A percentile compares a stretch with the other conserved stretches of the same genome.
Conservation (phyloP, 2,329 filamentous ascomycete species). For the Fusarium phyllophilum region DNA sequence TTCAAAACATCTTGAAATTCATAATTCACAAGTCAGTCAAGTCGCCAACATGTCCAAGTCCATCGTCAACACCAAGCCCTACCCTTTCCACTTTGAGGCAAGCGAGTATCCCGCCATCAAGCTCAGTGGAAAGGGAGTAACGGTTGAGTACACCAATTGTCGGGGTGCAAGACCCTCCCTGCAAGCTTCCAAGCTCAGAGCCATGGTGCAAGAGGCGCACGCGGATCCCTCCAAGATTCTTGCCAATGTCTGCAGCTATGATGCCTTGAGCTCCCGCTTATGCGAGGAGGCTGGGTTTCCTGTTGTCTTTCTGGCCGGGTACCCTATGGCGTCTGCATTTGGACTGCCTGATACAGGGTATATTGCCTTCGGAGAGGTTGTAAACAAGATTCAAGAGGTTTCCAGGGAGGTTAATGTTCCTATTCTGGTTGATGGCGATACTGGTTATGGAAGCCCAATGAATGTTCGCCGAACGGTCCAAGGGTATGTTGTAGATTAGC, state of each 20-base stretch:
- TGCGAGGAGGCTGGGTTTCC: slow-evolving; percentile 59
- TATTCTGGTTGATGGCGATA: slow-evolving; percentile 58
- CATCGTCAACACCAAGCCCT: slow-evolving; percentile 10
- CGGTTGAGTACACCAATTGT: slow-evolving; percentile 40
- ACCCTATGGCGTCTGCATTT: slow-evolving; percentile 52
- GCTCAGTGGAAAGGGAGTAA: slow-evolving; percentile 5
- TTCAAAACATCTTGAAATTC: too few relatives aligned
- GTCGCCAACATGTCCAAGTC: slow-evolving; percentile 24
- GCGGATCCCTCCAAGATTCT: slow-evolving; percentile 55
- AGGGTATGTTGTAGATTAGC: neutral
- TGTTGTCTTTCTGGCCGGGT: slow-evolving; percentile 55
- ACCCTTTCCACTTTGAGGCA: slow-evolving; percentile 19
- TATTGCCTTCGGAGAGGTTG: slow-evolving; percentile 59
- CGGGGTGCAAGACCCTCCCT: slow-evolving; percentile 51
- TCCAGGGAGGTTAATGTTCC: slow-evolving; percentile 52
- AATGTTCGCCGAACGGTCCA: slow-evolving; percentile 59
- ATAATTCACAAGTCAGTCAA: neutral
- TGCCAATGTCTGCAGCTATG: slow-evolving; percentile 56
- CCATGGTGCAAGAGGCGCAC: slow-evolving; percentile 54
- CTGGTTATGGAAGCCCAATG: slow-evolving; percentile 59
- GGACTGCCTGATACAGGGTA: slow-evolving; percentile 60
- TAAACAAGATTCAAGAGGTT: slow-evolving; percentile 56
- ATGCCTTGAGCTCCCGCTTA: slow-evolving; percentile 55
- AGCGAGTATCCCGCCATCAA: slow-evolving; percentile 7
- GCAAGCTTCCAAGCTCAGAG: slow-evolving; percentile 51